Conservation (phyloP, 306 rosid genomes). For the Vigna unguiculata region DNA sequence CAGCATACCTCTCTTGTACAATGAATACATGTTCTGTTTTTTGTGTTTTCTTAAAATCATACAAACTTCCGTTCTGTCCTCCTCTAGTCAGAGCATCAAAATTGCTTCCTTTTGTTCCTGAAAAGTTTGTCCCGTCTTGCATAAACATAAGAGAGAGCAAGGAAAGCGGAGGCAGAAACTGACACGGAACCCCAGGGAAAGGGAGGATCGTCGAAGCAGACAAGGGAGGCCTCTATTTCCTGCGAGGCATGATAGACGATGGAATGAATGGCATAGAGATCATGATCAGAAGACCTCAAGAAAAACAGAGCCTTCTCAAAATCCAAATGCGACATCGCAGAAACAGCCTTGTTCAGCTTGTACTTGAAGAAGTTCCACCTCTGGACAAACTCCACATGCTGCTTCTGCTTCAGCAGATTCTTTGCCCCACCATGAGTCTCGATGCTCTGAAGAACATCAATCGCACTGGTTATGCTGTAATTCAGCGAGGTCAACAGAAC, state of each 20-base stretch:
- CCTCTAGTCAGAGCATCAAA: conserved; percentile 64
- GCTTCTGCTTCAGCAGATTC: conserved; percentile 78
- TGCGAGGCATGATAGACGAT: conserved; percentile 79
- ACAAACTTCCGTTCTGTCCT: conserved; percentile 50
- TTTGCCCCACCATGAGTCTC: conserved; percentile 85
- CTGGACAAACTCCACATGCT: conserved; percentile 71
- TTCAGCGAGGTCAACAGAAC: conserved; percentile 79
- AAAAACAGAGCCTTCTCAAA: conserved; percentile 87
- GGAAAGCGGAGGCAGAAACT: conserved; percentile 54
- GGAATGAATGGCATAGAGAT: conserved; percentile 84
- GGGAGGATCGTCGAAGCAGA: conserved; percentile 91
- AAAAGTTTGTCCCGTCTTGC: conserved; percentile 70
- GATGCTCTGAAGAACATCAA: conserved; percentile 73
- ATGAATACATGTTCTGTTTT: conserved; percentile 51
- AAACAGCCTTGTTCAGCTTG: conserved; percentile 90
- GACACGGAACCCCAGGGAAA: conserved; percentile 79
- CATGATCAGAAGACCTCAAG: conserved; percentile 87
- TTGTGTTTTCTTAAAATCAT: conserved; percentile 54
- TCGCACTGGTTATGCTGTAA: conserved; percentile 69
- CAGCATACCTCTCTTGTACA: conserved; percentile 61
- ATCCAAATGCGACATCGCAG: conserved; percentile 86
- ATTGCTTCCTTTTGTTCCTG: conserved; percentile 91
- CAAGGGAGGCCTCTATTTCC: conserved; percentile 88
- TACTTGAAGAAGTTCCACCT: conserved; percentile 88
- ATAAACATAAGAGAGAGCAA: conserved; percentile 71